These are phyloP conservation scores for Amylostereum areolatum DNA, from an alignment of 1,284 basidiomycete genomes.

Conservation along the genomic window DNA sequence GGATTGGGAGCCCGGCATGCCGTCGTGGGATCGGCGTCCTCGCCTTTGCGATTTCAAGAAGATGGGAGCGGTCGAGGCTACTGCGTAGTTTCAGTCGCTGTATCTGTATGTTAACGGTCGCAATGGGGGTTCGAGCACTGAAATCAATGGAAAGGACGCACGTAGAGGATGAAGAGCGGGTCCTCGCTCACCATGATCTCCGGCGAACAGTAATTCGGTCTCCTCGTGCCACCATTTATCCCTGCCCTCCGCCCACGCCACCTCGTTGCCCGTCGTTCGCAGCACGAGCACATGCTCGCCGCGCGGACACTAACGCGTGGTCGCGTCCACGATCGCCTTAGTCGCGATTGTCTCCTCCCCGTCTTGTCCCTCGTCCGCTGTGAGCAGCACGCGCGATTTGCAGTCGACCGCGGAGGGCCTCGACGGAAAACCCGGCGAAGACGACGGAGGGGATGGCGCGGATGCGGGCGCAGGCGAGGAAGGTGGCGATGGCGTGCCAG, in stretches of 20 bases:
- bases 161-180: constrained; percentile 96
- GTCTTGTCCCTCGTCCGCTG: constrained; percentile 90
- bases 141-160: constrained; percentile 48
- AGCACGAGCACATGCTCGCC: constrained; percentile 93
- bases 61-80: too few relatives aligned
- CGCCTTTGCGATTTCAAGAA: too few relatives aligned
- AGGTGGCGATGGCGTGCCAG: constrained; percentile 91
- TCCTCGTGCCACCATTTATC: constrained; percentile 99
- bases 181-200: constrained; percentile 89
- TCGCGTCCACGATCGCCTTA: constrained; percentile 93
- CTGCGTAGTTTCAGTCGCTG: too few relatives aligned
- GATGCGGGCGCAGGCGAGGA: constrained; percentile 96
- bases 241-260: constrained; percentile 81
- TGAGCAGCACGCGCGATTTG: constrained; percentile 86
- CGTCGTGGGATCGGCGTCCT: too few relatives aligned
- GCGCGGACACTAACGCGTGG: constrained; percentile 77
- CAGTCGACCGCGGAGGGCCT: constrained; percentile 93
- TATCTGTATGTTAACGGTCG: too few relatives aligned
- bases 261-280: constrained; percentile 79
- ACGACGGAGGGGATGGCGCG: constrained; percentile 98
- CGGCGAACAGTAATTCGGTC: constrained; percentile 83
- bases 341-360: constrained; percentile 96
- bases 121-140: too few relatives aligned
- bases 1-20: too few relatives aligned
- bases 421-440: constrained; percentile 97